Percentiles rank a stretch among this genome's conserved stretches.
Conservation (phyloP, 2,329 filamentous ascomycete genomes). For the Coniochaeta sp. region DNA sequence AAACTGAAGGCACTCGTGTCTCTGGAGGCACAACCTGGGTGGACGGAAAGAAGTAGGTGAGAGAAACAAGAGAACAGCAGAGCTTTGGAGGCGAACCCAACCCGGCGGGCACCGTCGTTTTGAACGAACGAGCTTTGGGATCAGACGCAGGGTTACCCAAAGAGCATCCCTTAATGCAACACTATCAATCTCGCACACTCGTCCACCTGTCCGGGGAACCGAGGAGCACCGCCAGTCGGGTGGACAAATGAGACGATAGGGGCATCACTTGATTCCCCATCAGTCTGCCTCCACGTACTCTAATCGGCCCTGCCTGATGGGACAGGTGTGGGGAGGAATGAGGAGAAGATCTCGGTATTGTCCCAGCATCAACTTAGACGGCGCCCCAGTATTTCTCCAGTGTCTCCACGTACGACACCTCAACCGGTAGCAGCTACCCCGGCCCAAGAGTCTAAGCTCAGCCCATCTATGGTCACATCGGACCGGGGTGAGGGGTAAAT, state of each 20-base stretch:
- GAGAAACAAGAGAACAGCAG: background rate
- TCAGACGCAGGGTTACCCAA: background rate
- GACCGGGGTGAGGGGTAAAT: slow-evolving; percentile 12
- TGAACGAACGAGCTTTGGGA: background rate
- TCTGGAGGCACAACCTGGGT: background rate
- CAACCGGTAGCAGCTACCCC: background rate
- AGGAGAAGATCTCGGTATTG: background rate
- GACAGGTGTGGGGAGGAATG: background rate
- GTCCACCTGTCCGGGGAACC: background rate
- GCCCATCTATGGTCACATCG: background rate
- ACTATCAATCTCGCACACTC: background rate
- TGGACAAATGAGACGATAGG: background rate
- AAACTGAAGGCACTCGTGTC: background rate
- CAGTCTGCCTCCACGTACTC: background rate
- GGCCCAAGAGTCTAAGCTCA: background rate
- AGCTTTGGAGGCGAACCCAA: background rate
- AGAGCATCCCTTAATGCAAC: background rate
- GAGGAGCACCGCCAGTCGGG: background rate
- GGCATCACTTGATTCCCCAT: background rate
- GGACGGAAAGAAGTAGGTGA: background rate
- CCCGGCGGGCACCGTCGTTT: background rate
- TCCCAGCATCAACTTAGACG: slow-evolving; percentile 3
- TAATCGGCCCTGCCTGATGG: background rate
- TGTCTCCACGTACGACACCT: background rate
- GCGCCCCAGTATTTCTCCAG: background rate